These are phyloP conservation scores for Sporobolomyces phaffii DNA, from an alignment of 768 basidiomycete genomes.

Conservation along the genomic window DNA sequence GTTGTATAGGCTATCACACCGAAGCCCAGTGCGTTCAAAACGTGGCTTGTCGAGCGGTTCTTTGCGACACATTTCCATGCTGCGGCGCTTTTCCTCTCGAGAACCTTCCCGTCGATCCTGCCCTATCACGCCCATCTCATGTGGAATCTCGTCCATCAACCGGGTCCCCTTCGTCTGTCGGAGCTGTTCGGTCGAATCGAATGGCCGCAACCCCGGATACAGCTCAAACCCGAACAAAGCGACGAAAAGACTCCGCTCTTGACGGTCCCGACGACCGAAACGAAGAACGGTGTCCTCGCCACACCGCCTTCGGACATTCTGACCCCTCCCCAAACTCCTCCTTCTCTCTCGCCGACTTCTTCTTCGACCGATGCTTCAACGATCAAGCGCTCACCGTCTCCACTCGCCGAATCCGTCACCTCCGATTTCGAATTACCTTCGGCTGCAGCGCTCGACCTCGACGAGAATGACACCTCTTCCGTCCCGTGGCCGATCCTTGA, in stretches of 20 bases:
- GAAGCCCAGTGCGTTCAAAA: constrained; percentile 6
- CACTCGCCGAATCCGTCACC: background rate
- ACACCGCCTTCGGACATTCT: constrained; percentile 9
- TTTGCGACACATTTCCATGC: constrained; percentile 77
- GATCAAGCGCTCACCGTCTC: background rate
- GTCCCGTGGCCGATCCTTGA: constrained; percentile 31
- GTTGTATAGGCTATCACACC: constrained; percentile 16
- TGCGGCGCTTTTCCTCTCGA: constrained; percentile 69
- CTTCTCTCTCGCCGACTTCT: background rate
- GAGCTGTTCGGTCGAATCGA: constrained; percentile 11
- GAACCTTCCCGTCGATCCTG: constrained; percentile 61
- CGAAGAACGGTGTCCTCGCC: background rate
- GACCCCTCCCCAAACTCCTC: constrained; percentile 23
- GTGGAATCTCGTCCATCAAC: constrained; percentile 39
- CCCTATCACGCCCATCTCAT: constrained; percentile 57
- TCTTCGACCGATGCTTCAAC: background rate
- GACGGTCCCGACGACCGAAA: background rate
- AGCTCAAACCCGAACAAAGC: background rate
- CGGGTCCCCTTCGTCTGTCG: constrained; percentile 17
- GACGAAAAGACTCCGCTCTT: background rate
- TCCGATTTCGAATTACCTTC: constrained; percentile 1
- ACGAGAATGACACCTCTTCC: background rate
- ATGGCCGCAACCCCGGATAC: constrained; percentile 10
- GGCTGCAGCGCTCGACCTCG: background rate
- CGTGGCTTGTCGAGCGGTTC: constrained; percentile 51